These are phyloP conservation scores for Leccinellum luteum DNA, from an alignment of 768 basidiomycete species.

Conservation along the genomic window DNA sequence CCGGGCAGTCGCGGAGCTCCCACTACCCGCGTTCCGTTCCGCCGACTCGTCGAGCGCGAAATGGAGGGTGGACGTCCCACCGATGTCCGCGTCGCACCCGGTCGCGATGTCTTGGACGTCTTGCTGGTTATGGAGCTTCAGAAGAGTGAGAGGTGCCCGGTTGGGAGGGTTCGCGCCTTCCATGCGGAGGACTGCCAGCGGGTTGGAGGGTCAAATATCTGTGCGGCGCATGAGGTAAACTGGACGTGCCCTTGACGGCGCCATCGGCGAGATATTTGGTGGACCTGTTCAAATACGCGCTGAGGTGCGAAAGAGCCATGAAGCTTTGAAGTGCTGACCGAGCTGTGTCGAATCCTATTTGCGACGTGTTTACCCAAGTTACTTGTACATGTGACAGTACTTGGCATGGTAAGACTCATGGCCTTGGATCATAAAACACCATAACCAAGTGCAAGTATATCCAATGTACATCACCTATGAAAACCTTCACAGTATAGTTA, in stretches of 20 bases:
- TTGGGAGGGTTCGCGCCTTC: constrained; percentile 65
- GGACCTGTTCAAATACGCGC: constrained; percentile 38
- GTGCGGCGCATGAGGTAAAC: constrained; percentile 9
- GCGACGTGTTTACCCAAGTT: too few relatives aligned
- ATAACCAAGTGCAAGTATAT: not conserved
- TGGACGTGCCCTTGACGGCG: constrained; percentile 39
- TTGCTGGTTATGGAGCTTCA: constrained; percentile 56
- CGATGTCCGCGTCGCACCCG: constrained; percentile 88
- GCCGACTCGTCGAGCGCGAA: constrained; percentile 64
- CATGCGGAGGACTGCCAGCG: constrained; percentile 64
- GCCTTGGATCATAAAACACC: too few relatives aligned
- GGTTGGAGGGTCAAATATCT: constrained; percentile 13
- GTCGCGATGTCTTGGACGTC: constrained; percentile 65
- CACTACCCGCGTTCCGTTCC: constrained; percentile 43
- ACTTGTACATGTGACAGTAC: too few relatives aligned
- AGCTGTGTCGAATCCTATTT: too few relatives aligned
- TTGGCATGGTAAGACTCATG: too few relatives aligned
- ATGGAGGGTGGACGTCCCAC: constrained; percentile 76
- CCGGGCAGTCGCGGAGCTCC: constrained; percentile 51
- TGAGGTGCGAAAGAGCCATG: constrained; percentile 28
- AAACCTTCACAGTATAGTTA: not conserved
- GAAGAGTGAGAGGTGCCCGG: constrained; percentile 62
- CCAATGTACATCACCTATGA: not conserved
- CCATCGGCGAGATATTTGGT: constrained; percentile 39
- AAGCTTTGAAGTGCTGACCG: constrained; percentile 16